Base-by-base conservation (phyloP, 495 filamentous ascomycete genomes). In the Aspergillus affinis region DNA sequence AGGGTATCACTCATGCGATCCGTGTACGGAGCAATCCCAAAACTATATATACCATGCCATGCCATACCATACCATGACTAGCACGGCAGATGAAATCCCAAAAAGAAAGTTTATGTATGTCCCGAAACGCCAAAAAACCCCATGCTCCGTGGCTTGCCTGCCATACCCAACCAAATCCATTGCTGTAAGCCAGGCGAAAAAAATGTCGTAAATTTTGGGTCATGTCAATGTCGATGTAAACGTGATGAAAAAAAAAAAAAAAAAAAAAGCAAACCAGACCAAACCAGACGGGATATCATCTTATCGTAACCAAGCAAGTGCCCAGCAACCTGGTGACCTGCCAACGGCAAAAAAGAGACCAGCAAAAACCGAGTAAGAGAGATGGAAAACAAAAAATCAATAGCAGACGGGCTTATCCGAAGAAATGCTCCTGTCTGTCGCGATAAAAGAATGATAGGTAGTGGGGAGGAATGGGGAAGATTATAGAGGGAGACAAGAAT, bases 11-110 rank as follows among this genome's bases (percentile, higher is more conserved):
- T 58, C 29, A 30, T 49, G 55, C 17, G 3, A 45, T 26, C 27
- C 60, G 53, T 62, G 60, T 65, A 60, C 45, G 57, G 57, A 62
- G 63, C 50, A 62, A 62, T 54, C 60, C 63, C 48, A 50, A 19
- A 50, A 19, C 50, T 32, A 32, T 32, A 6, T 32, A 32, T 32
- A 4, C 23, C 23, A 21, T 27, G 13, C 23, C 26, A 30, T 8
- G n/a, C 29, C 29, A 30, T 8, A 30, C 4, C 29, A 4, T 4
- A 4, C 4, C 29, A 32, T 8, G 30, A 7, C 30, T 8, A 12
- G 30, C 6, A 12, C 7, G 30, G 6, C 10, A 32, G 30, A 32
- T 32, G 30, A 32, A 32, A 12, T 32, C 6, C 6, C 29, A 30
- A 30, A 30, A 32, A 41, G 12, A 13, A 15, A 15, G 10, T 41